Base-by-base conservation (phyloP, 345 rosid species). In the Syzygium jambos region DNA sequence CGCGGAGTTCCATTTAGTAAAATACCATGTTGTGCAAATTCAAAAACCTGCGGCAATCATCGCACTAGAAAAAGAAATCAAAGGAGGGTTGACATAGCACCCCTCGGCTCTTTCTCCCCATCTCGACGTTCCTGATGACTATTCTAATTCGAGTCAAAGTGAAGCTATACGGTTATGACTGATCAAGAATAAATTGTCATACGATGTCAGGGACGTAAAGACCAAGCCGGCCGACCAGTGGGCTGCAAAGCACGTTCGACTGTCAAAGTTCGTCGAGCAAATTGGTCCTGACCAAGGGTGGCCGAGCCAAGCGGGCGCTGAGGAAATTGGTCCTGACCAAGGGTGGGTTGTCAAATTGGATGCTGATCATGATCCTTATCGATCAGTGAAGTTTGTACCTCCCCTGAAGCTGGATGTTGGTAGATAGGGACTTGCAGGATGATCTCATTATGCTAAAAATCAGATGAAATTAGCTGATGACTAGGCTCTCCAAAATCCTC, bases 201-300 rank as follows among this genome's bases (percentile, higher is more conserved):
- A 41, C 43, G 43, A 41, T 41, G 1, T 41, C 1, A 41, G 43
- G 43, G 43, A 41, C 1, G 43, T 41, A 1, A 41, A 41, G 43
- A 41, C 43, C 43, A 97, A 95, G 91, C 88, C 95, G 78, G 94
- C 94, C 11, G 99, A 96, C 89, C 99, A 96, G 89, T 96, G 98
- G 98, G 90, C 94, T 11, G 90, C 93, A 0, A 95, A 94, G 89
- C 99, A 96, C 88, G 85, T 90, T 78, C 93, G 92, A 25, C 97
- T 95, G 56, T 88, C 95, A 7, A 95, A 95, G 93, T 95, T 95
- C 85, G 93, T 97, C 46, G 99, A 96, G 87, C 99, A 96, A 89
- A n/a, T n/a, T n/a, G n/a, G n/a, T n/a, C n/a, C n/a, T n/a, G n/a
- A n/a, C n/a, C n/a, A n/a, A n/a, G n/a, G n/a, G n/a, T 55, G 25